Evolutionary conservation across 768 basidiomycete genomes (phyloP), one percentile per base, ranked within the genome.

Genomic region (Boletellus sp.): DNA sequence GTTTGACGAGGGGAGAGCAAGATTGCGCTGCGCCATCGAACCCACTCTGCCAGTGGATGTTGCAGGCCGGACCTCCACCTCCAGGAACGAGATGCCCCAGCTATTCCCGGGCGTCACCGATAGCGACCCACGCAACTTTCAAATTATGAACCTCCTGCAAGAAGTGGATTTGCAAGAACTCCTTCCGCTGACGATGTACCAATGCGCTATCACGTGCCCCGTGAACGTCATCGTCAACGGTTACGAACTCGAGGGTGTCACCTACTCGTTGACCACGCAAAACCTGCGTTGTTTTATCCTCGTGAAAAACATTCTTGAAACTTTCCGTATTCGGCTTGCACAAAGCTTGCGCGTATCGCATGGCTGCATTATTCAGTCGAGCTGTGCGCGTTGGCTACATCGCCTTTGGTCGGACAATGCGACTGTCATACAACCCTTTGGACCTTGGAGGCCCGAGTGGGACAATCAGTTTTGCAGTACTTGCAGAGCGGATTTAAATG

Each of bases 51-150:
- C n/a, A n/a, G n/a, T n/a, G 11, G 22, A 19, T 20, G 33, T 26
- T 13, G 24, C 23, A 34, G 17, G 10, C 26, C 10, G 16, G 15
- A 9, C 15, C 12, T 10, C n/a, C 7, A 16, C 37, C 16, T 17
- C 12, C 20, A 24, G 19, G 23, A n/a, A 22, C 12, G 23, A 17
- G n/a, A 35, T n/a, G 8, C 45, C 23, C 23, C 19, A 15, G 16
- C 26, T 49, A 9, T 50, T 47, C 41, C 46, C 45, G 2, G 34
- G 2, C 0, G 50, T 62, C 19, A 12, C 23, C 6, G 38, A 33
- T 11, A 3, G 24, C 2, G 59, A 63, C 13, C 59, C 53, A 6
- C 39, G 47, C 43, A 43, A 52, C 34, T 56, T 64, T 41, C 56
- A 49, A 20, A 13, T 56, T 23, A 57, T 54, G 52, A 60, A 54